A percentile compares a stretch with the other conserved stretches of the same genome.
phyloP scores from a whole-genome alignment of 495 filamentous ascomycete genomes.

The Lophium mytilinum region DNA sequence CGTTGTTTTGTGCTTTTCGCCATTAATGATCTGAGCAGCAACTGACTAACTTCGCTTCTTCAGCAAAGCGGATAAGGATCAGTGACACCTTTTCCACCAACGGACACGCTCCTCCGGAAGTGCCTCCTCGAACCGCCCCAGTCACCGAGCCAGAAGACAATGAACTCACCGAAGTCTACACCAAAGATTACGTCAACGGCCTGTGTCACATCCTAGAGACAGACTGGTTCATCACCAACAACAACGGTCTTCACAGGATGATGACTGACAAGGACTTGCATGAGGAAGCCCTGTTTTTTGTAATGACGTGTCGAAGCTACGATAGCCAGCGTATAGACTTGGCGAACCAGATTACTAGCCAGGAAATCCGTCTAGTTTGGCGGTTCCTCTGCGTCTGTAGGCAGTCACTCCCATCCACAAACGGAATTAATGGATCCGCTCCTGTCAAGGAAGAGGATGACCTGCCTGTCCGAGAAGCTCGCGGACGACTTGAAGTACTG shows the following conservation, averaged over 20 bases:
- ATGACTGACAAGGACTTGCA: conserved; percentile 40
- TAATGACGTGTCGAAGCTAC: conserved; percentile 51
- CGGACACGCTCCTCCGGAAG: conserved; percentile 45
- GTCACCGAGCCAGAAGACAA: conserved; percentile 48
- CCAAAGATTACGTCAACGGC: conserved; percentile 65
- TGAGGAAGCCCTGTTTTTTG: conserved; percentile 34
- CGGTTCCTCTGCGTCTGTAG: conserved; percentile 30
- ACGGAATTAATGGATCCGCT: conserved; percentile 30
- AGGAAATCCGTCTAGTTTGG: conserved; percentile 34
- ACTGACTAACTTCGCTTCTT: conserved; percentile 13
- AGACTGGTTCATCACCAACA: conserved; percentile 63
- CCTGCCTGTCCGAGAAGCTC: conserved; percentile 45
- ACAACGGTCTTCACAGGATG: conserved; percentile 51
- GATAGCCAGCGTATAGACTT: conserved; percentile 29
- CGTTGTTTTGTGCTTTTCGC: not conserved
- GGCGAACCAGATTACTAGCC: conserved; percentile 21
- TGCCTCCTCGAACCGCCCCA: conserved; percentile 41
- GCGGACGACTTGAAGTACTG: conserved; percentile 60
- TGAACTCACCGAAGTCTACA: conserved; percentile 67
- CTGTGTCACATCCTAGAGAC: conserved; percentile 77
- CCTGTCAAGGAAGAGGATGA: conserved; percentile 44
- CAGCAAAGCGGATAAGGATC: conserved; percentile 66
- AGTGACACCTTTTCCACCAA: conserved; percentile 65
- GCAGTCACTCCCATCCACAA: conserved; percentile 10
- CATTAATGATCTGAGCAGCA: not conserved